phyloP scores from a whole-genome alignment of 73 alveolate species.

The Paramecium biaurelia region DNA sequence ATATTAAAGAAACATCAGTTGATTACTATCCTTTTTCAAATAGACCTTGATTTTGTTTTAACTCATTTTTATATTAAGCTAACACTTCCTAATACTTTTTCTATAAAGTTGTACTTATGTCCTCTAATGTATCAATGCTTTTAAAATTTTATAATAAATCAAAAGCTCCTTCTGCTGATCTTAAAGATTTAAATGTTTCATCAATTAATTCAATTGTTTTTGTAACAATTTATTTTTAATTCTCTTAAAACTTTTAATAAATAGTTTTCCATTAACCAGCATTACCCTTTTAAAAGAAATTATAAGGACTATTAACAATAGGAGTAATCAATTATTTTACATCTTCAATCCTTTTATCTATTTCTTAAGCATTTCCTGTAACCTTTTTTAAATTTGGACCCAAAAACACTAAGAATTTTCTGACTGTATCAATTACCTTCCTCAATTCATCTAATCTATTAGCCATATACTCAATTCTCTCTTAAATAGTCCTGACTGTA shows the following conservation, averaged over 20 bases:
- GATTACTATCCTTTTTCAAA: conserved; percentile 92
- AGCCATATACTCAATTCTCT: conserved; percentile 92
- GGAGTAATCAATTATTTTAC: conserved; percentile 89
- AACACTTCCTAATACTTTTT: conserved; percentile 93
- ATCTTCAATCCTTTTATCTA: conserved; percentile 89
- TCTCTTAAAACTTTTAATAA: conserved; percentile 83
- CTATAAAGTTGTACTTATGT: conserved; percentile 87
- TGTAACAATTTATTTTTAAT: conserved; percentile 83
- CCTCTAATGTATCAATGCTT: conserved; percentile 88
- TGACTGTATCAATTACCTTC: conserved; percentile 79
- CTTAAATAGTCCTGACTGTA: conserved; percentile 82
- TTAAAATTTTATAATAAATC: conserved; percentile 93
- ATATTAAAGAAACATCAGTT: conserved; percentile 95
- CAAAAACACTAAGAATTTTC: conserved; percentile 87
- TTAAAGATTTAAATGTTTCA: conserved; percentile 89
- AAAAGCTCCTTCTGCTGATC: conserved; percentile 98
- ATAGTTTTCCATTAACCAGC: conserved; percentile 86
- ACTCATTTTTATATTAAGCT: conserved; percentile 86
- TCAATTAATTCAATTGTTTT: conserved; percentile 91
- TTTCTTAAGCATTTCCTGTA: conserved; percentile 93
- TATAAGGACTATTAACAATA: conserved; percentile 80
- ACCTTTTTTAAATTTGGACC: conserved; percentile 96
- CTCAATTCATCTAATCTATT: conserved; percentile 84
- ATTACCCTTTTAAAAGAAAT: conserved; percentile 84
- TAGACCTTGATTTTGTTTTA: conserved; percentile 84